Base-by-base conservation (phyloP, 2,329 filamentous ascomycete species). In the Xylariaceae sp. region DNA sequence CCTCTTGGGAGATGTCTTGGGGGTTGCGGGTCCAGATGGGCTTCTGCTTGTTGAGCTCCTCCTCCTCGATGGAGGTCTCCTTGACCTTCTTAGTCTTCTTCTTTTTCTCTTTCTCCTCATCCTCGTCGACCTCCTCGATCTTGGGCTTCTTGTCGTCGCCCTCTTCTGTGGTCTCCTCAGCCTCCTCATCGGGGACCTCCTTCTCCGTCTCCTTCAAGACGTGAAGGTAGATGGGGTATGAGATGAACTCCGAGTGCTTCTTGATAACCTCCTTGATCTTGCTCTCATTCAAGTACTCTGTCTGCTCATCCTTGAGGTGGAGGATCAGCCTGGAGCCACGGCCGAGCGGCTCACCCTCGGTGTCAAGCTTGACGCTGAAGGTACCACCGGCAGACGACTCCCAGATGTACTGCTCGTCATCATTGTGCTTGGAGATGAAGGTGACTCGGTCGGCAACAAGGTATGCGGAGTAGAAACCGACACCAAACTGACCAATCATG, bases 221-320 rank as follows among this genome's bases (percentile, higher is more conserved):
- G 83, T 99, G 95, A 68, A 99, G 93, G 87, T 97, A 99, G 89
- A 99, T 99, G 75, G 95, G 95, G 87, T 99, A 99, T 49, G 95
- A 98, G 84, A 99, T 99, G 87, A 99, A 99, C 84, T 99, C 95
- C 75, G 95, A 98, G 90, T 99, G 95, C 91, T 99, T 99, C 92
- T 98, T 98, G 85, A 99, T 93, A 67, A 99, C 93, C 86, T 99
- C 95, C 90, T 99, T 99, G 85, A 99, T 89, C 86, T 93, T 95
- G 85, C 85, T 85, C 89, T 99, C 95, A 80, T 98, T 96, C 68
- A 98, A 85, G 88, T 96, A 99, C 79, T 98, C 95, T 66, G 83
- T 84, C 86, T 99, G 95, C 87, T 99, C 95, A 71, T 99, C 95
- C 90, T 99, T 99, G 74, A 99, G 85, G 85, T 98, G 91, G 61